phyloP scores from a whole-genome alignment of 305 asterid genomes.

The Rubia peregrina region DNA sequence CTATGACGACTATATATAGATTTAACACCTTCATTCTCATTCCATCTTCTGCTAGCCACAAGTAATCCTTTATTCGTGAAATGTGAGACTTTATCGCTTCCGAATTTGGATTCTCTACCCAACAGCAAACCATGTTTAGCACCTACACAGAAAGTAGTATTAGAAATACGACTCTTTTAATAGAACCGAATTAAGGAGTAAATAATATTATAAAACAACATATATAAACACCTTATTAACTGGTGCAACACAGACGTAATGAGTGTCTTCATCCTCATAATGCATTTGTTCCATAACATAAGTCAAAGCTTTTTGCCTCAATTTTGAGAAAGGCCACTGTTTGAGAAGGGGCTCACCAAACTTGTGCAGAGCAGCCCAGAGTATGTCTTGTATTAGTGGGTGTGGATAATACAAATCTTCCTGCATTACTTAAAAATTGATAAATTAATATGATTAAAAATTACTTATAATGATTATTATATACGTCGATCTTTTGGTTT shows the following conservation, averaged over 20 bases:
- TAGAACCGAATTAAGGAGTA: not conserved
- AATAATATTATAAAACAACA: too few relatives aligned
- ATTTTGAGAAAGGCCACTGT: constrained; percentile 79
- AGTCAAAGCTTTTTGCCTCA: constrained; percentile 68
- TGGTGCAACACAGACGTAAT: constrained; percentile 87
- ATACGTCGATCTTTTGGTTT: too few relatives aligned
- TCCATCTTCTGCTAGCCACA: constrained; percentile 99
- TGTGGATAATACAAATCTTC: constrained; percentile 98
- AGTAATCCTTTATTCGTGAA: constrained; percentile 70
- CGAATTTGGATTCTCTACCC: constrained; percentile 91
- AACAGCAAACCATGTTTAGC: constrained; percentile 87
- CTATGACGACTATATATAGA: not conserved
- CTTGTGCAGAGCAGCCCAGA: constrained; percentile 82
- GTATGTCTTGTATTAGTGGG: constrained; percentile 76
- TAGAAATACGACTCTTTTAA: too few relatives aligned
- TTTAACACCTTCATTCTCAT: constrained; percentile 94
- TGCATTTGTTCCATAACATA: constrained; percentile 80
- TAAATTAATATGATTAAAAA: too few relatives aligned
- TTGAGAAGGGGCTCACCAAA: constrained; percentile 69
- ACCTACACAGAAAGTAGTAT: constrained; percentile 28
- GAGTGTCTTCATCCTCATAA: constrained; percentile 94
- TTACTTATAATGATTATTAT: too few relatives aligned
- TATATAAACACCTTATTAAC: constrained; percentile 69
- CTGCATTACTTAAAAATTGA: constrained; percentile 30
- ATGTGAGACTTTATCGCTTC: constrained; percentile 69